Base-by-base conservation (phyloP, 2,329 filamentous ascomycete genomes). In the Venturiaceae sp. region DNA sequence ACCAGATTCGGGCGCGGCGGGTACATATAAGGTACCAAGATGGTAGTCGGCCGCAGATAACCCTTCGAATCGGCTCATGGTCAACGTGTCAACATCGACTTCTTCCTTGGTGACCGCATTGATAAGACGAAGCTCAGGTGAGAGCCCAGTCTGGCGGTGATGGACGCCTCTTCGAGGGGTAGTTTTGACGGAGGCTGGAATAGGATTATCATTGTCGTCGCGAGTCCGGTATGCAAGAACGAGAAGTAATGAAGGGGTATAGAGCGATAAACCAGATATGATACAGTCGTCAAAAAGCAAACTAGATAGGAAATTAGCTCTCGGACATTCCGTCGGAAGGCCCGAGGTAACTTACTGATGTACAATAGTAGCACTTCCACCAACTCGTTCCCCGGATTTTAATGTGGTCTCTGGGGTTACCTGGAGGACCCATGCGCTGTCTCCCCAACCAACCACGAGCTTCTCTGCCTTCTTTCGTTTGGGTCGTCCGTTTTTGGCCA, bases 231-330 rank as follows among this genome's bases (percentile, higher is more conserved):
- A 96, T 68, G 92, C 92, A 75, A 99, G 86, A 67, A 97, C 87
- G 66, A 96, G 83, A 72, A 99, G 81, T 65, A 96, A 80, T 69
- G 84, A 94, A 69, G 90, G 90, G 69, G 91, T 96, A 84, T 96
- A 97, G 74, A 99, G 81, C 63, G 92, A 95, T 73, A 99, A 87
- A 67, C 94, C 94, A 70, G 94, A 96, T 77, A 99, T 90, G 71
- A 96, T 91, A 78, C 94, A 97, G 76, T 99, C 94, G 74, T 94
- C 72, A 65, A 79, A 95, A 68, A 91, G 88, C 74, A 97, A 83
- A 74, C 87, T 92, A 63, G 62, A 69, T 64, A 62, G 69, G 74
- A 26, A 23, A 13, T 55, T 54, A 58, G 39, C 19, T 2, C 5
- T 3, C 14, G 21, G 50, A 58, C 28, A 50, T 11, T 11, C 44